Evolutionary conservation across 768 basidiomycete species (phyloP).

Genomic region (Naganishia randhawae): DNA sequence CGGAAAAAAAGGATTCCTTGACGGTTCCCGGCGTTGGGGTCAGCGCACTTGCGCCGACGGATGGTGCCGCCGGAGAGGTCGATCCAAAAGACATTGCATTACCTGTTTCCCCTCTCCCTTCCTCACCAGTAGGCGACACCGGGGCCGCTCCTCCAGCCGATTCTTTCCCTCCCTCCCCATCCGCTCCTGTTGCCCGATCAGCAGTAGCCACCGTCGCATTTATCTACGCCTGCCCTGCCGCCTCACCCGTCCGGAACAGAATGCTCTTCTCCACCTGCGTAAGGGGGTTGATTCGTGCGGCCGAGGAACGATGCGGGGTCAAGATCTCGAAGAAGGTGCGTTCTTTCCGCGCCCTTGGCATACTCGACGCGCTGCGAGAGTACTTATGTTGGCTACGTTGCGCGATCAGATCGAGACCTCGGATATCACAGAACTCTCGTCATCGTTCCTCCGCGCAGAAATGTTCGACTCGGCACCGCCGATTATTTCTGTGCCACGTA

Average conservation of each 20-base stretch:
- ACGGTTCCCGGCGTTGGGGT: background rate
- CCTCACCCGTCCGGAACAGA: constrained; percentile 73
- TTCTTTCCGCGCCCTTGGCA: constrained; percentile 2
- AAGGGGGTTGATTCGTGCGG: constrained; percentile 58
- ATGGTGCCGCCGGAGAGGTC: background rate
- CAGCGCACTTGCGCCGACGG: constrained; percentile 4
- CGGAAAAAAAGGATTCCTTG: constrained; percentile 16
- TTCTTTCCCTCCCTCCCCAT: too few species aligned
- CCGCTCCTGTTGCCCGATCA: background rate
- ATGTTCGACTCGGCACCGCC: constrained; percentile 49
- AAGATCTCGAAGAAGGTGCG: constrained; percentile 53
- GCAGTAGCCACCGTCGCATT: constrained; percentile 56
- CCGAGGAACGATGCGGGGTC: constrained; percentile 57
- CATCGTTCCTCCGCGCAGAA: constrained; percentile 61
- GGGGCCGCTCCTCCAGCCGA: too few species aligned
- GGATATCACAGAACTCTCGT: constrained; percentile 68
- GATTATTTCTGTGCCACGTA: background rate
- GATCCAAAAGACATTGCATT: background rate
- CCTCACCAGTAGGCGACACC: background rate
- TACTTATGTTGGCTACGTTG: background rate
- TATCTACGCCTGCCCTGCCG: constrained; percentile 84
- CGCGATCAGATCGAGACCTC: constrained; percentile 72
- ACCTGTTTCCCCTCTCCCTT: background rate
- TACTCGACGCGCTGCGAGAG: background rate
- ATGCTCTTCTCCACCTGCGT: constrained; percentile 84